Evolutionary conservation across 306 rosid genomes (phyloP), one percentile per base, ranked within the genome.

Genomic region (Cucurbita ficifolia): DNA sequence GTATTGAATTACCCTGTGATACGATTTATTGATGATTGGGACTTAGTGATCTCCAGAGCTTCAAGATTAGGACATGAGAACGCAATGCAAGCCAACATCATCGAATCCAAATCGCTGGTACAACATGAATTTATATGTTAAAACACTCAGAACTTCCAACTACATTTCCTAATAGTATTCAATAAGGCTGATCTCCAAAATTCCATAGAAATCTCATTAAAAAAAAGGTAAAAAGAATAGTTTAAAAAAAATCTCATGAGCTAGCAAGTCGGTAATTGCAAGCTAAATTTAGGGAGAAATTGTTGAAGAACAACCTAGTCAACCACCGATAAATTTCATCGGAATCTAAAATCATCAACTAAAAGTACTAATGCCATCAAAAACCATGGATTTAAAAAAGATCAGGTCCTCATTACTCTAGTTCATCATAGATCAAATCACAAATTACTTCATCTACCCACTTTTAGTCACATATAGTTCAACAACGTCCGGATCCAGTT

Each of bases 1-100:
- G 10, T 36, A 50, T 7, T 42, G 75, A 57, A 0, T 67, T 89
- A 95, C 99, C 99, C 99, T 14, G 88, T 89, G 79, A 95, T 89
- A 58, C 99, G 87, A 88, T 88, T 95, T 63, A 76, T 29, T 40
- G 96, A 86, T 22, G 75, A 29, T 53, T 81, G 75, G 45, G 83
- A 83, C 3, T 74, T 83, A 1, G 77, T 79, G 78, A 91, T 86
- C 89, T 89, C 97, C 91, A 95, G 65, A 59, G 19, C 82, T 29
- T 87, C 97, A 5, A 95, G 85, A 87, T 85, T 89, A 59, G 99
- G 97, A 79, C 99, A 95, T 3, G 99, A 91, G 49, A 91, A 95
- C 36, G 99, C 96, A 76, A 95, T 83, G 74, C 97, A 95, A 17
- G 96, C 99, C 69, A 95, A 83, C 96, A 91, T 85, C 36, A 96